Conservation (phyloP, 1,284 basidiomycete genomes). For the Taiwanofungus camphoratus region DNA sequence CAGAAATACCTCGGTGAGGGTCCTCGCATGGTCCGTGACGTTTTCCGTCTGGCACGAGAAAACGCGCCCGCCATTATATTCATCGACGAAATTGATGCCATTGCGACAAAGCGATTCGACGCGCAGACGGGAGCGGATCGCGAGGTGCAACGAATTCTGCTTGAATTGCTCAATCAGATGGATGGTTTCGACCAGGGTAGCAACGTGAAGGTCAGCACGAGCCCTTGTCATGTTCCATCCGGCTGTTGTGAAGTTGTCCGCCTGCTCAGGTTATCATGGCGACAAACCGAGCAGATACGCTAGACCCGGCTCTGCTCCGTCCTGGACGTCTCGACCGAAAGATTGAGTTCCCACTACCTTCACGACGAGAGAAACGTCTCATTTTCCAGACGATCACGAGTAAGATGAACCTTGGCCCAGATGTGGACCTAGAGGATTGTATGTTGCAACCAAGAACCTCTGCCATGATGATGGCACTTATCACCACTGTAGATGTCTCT, state of each 20-base stretch:
- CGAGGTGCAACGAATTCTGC: constrained; percentile 97
- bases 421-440: constrained; percentile 99
- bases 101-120: constrained; percentile 99
- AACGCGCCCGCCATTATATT: constrained; percentile 99
- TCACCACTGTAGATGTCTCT: constrained; percentile 70
- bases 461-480: constrained; percentile 3
- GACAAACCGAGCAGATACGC: constrained; percentile 92
- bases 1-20: constrained; percentile 99
- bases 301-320: constrained; percentile 95
- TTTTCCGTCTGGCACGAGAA: constrained; percentile 95
- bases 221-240: background rate
- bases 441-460: too few species aligned
- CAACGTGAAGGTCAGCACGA: constrained; percentile 83
- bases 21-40: constrained; percentile 99
- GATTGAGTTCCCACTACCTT: constrained; percentile 97
- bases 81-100: constrained; percentile 99
- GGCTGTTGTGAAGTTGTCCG: background rate
- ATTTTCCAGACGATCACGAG: constrained; percentile 98
- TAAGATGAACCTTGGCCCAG: constrained; percentile 98
- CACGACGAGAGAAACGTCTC: constrained; percentile 90
- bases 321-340: constrained; percentile 98
- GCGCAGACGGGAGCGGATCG: constrained; percentile 99
- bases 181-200: constrained; percentile 99
- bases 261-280: constrained; percentile 91
- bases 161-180: constrained; percentile 99